Evolutionary conservation across 305 asterid genomes (phyloP), one percentile per base, ranked within the genome.

Genomic region (Solanum chacoense): DNA sequence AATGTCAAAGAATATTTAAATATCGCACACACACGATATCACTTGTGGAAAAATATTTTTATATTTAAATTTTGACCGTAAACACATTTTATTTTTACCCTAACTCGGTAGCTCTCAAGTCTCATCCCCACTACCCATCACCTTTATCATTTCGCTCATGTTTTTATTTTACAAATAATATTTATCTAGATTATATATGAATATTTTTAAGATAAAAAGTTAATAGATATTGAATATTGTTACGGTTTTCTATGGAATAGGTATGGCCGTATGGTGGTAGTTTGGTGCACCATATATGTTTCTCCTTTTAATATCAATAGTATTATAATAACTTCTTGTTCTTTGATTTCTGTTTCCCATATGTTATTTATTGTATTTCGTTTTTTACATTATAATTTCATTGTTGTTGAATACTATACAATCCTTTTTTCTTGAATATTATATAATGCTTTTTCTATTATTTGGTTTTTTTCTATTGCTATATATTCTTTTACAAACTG

Each of bases 291-390:
- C 28, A 22, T 22, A 20, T 22, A 63, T 63, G 2, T 22, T 0
- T 3, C 12, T 63, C 28, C 28, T 63, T 63, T 22, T 69, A 69
- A 9, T 69, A 69, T 69, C 29, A 26, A 11, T 12, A 69, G 1
- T 11, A 69, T 71, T 71, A 2, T 71, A 7, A 2, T 71, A 28
- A 1, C 0, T 71, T 28, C 5, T 71, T 71, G 2, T 28, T 13
- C 22, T 71, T 6, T 8, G 1, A 73, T 73, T 16, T 16, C 0
- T 31, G 4, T 31, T 29, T 29, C 7, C n/a, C 3, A 1, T 31
- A 1, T 73, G 1, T 31, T 73, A 0, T 29, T 72, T 31, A n/a
- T 1, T 31, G 0, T 31, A 0, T 31, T 73, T 31, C 0, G 0
- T 14, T 73, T 31, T 14, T 73, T 2, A 14, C 2, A 14, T 73